Conservation (phyloP, 495 filamentous ascomycete species). For the Cercophora sp. region DNA sequence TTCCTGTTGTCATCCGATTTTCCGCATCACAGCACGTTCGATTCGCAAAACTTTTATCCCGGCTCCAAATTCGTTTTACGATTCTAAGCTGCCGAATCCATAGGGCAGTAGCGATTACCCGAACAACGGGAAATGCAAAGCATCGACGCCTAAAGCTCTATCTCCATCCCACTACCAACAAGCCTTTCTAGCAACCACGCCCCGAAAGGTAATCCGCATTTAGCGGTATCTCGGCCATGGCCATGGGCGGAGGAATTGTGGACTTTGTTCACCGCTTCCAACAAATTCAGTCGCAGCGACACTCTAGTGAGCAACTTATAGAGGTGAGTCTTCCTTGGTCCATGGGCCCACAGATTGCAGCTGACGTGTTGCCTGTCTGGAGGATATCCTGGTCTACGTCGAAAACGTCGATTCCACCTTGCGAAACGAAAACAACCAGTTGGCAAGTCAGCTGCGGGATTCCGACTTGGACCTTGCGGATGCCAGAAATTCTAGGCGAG, state of each 20-base stretch:
- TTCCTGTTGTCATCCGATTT: too few relatives aligned
- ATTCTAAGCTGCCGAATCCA: too few relatives aligned
- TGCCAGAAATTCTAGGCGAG: conserved; percentile 35
- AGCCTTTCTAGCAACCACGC: too few relatives aligned
- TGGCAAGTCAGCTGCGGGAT: conserved; percentile 33
- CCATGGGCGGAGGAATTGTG: conserved; percentile 25
- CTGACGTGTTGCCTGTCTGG: conserved; percentile 11
- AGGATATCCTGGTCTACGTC: conserved; percentile 44
- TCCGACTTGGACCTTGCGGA: conserved; percentile 41
- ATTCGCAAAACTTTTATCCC: too few relatives aligned
- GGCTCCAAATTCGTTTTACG: too few relatives aligned
- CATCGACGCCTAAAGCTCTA: too few relatives aligned
- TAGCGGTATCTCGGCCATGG: too few relatives aligned
- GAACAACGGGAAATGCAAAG: too few relatives aligned
- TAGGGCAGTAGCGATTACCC: too few relatives aligned
- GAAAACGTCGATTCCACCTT: conserved; percentile 32
- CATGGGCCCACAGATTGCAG: background rate
- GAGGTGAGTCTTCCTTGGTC: conserved; percentile 23
- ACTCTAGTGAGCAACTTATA: conserved; percentile 36
- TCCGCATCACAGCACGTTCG: too few relatives aligned
- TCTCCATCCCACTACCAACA: too few relatives aligned
- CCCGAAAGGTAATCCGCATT: too few relatives aligned
- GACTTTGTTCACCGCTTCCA: conserved; percentile 43
- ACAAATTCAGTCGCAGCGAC: conserved; percentile 29
- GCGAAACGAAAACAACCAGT: conserved; percentile 32